A percentile compares a stretch with the other conserved stretches of the same genome.
These are phyloP conservation scores for Leccinum pellstonianum DNA, from an alignment of 768 basidiomycete species.

Conservation along the genomic window DNA sequence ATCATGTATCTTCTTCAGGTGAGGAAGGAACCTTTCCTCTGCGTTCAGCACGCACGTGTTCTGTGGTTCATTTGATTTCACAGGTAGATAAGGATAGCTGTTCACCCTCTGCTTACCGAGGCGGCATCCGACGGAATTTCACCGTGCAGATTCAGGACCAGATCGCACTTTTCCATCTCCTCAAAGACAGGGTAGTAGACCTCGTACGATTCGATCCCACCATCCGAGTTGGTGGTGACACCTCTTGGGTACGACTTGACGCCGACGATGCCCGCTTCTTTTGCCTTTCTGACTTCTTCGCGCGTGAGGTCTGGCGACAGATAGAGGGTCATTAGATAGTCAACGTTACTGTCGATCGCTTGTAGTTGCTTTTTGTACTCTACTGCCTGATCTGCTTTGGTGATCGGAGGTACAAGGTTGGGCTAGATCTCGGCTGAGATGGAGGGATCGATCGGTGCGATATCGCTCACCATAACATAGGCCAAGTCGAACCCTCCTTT, in stretches of 20 bases:
- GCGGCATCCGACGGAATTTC: constrained; percentile 88
- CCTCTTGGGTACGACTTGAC: constrained; percentile 98
- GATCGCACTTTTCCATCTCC: constrained; percentile 88
- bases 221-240: constrained; percentile 95
- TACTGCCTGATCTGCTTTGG: constrained; percentile 74
- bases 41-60: constrained; percentile 94
- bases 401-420: constrained; percentile 88
- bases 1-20: constrained; percentile 76
- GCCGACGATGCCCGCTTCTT: constrained; percentile 76
- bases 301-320: constrained; percentile 90
- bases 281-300: constrained; percentile 86
- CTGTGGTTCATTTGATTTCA: constrained; percentile 35
- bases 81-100: background rate
- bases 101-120: constrained; percentile 39
- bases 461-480: constrained; percentile 85
- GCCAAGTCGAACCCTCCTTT: constrained; percentile 88
- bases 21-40: constrained; percentile 84
- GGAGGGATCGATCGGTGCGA: constrained; percentile 9
- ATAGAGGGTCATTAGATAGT: constrained; percentile 96
- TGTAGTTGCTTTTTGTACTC: constrained; percentile 77
- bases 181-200: constrained; percentile 91
- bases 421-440: constrained; percentile 52
- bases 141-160: constrained; percentile 96
- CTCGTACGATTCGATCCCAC: constrained; percentile 95
- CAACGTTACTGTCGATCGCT: constrained; percentile 68